Conservation (phyloP, 2,329 filamentous ascomycete species). For the Xylaria arbuscula region DNA sequence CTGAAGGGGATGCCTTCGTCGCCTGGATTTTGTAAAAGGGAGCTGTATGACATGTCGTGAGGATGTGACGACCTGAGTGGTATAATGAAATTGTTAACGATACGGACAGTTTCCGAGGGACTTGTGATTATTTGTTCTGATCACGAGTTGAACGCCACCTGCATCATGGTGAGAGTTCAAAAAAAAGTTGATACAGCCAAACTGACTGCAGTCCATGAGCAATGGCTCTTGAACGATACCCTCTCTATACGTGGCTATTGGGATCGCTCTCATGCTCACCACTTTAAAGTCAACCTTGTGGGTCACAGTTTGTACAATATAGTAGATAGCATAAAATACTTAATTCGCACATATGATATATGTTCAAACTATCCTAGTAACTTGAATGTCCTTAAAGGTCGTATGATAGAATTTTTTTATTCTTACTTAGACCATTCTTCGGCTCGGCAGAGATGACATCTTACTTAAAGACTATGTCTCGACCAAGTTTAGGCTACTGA, state of each 20-base stretch:
- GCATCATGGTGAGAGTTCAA: constrained; percentile 1
- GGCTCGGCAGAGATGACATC: too few species aligned
- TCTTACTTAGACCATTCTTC: too few species aligned
- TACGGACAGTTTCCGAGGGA: background rate
- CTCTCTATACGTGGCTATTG: constrained; percentile 3
- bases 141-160: background rate
- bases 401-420: too few species aligned
- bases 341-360: constrained; percentile 24
- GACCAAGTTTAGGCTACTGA: too few species aligned
- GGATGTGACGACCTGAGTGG: background rate
- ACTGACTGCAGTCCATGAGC: constrained; percentile 2
- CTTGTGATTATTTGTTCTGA: background rate
- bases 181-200: constrained; percentile 8
- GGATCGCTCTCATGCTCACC: background rate
- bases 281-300: background rate
- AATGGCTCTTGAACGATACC: background rate
- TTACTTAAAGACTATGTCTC: too few species aligned
- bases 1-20: background rate
- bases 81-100: constrained; percentile 16
- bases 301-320: constrained; percentile 23
- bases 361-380: background rate
- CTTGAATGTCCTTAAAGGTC: background rate
- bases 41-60: constrained; percentile 4
- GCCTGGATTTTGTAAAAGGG: background rate
- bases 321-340: constrained; percentile 37